Conservation (phyloP, 768 basidiomycete species). For the Gloeopeniophorella convolvens region DNA sequence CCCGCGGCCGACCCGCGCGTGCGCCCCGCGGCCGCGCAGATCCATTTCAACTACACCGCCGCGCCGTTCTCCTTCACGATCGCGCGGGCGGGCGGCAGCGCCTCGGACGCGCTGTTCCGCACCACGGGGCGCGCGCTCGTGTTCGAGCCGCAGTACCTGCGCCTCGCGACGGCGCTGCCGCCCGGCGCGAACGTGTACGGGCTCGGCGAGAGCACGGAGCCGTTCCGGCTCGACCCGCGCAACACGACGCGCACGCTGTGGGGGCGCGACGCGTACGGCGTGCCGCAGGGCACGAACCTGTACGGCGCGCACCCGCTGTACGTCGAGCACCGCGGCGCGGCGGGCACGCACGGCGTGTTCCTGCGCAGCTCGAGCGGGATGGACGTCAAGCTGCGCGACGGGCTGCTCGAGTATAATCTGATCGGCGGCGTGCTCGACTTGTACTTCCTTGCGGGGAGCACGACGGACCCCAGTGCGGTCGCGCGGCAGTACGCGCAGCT, state of each 20-base stretch:
- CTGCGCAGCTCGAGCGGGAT: constrained; percentile 68
- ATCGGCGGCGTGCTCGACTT: constrained; percentile 76
- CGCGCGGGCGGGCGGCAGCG: constrained; percentile 39
- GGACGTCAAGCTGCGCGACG: constrained; percentile 59
- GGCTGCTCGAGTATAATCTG: constrained; percentile 63
- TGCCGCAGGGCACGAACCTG: constrained; percentile 54
- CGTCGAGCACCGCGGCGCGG: constrained; percentile 55
- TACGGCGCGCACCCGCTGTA: constrained; percentile 72
- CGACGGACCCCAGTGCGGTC: constrained; percentile 48
- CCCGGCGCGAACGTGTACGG: constrained; percentile 66
- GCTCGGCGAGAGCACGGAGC: constrained; percentile 65
- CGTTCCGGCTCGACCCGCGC: constrained; percentile 47
- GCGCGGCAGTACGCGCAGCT: constrained; percentile 65
- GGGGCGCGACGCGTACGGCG: constrained; percentile 59
- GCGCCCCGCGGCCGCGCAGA: constrained; percentile 32
- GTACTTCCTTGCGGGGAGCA: constrained; percentile 69
- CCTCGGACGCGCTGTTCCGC: constrained; percentile 58
- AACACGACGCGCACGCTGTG: constrained; percentile 47
- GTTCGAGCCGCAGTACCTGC: constrained; percentile 72
- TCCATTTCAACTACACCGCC: constrained; percentile 53
- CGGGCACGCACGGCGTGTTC: constrained; percentile 63
- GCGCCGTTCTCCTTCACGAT: constrained; percentile 60
- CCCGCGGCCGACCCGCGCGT: constrained; percentile 32
- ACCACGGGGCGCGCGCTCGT: constrained; percentile 57
- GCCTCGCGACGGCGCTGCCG: constrained; percentile 59